Percentiles rank a stretch among this genome's conserved stretches.
Evolutionary conservation across 768 basidiomycete species (phyloP).

Genomic region (Tremella fuciformis): DNA sequence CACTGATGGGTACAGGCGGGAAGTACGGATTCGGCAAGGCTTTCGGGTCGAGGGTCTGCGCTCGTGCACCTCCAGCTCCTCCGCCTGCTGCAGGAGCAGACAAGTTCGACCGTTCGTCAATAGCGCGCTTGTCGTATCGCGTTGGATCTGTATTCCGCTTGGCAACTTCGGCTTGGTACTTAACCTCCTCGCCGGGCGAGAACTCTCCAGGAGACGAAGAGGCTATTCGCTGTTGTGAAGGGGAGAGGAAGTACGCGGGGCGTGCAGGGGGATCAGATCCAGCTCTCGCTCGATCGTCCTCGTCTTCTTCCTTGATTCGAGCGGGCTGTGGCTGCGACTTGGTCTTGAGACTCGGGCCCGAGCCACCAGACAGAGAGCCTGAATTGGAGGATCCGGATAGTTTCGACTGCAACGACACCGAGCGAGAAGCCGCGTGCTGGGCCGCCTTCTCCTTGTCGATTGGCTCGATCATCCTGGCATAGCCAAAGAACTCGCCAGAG

Average conservation of each 20-base stretch:
- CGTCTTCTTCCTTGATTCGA: conserved; percentile 26
- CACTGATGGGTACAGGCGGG: conserved; percentile 21
- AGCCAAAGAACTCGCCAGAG: conserved; percentile 91
- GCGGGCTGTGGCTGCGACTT: not conserved
- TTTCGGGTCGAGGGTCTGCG: conserved; percentile 32
- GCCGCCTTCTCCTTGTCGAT: conserved; percentile 32
- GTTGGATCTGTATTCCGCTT: conserved; percentile 34
- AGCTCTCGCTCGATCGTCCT: conserved; percentile 13
- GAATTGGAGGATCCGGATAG: too few species aligned
- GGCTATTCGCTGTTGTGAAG: conserved; percentile 27
- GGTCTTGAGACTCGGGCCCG: not conserved
- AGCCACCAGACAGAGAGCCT: too few species aligned
- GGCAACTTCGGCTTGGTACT: conserved; percentile 8
- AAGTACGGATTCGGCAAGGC: conserved; percentile 23
- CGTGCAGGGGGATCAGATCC: conserved; percentile 8
- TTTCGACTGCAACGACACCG: not conserved
- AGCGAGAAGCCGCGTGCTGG: not conserved
- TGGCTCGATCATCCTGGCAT: conserved; percentile 64
- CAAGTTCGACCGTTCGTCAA: conserved; percentile 10
- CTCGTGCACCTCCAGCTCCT: conserved; percentile 2
- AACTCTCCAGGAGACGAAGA: conserved; percentile 30
- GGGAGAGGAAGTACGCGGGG: conserved; percentile 26
- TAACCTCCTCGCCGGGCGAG: conserved; percentile 28
- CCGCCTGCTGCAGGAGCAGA: conserved; percentile 9
- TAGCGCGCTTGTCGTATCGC: conserved; percentile 2